These are phyloP conservation scores for Podaxis sp. DNA, from an alignment of 768 basidiomycete genomes.

Conservation along the genomic window DNA sequence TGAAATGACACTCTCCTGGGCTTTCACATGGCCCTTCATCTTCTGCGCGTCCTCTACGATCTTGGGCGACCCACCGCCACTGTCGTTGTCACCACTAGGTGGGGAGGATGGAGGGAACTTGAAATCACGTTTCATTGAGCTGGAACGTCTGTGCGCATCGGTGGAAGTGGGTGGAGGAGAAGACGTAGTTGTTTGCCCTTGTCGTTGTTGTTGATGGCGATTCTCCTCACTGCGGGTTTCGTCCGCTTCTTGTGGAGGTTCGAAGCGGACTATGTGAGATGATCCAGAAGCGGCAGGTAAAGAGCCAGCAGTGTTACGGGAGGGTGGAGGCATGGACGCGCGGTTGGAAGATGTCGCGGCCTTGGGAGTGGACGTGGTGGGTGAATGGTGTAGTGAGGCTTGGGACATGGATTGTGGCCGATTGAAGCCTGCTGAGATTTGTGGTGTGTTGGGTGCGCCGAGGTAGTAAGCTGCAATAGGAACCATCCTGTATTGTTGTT, in stretches of 20 bases:
- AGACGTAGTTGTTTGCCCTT: slow-evolving; percentile 34
- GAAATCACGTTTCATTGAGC: slow-evolving; percentile 79
- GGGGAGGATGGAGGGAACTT: slow-evolving; percentile 58
- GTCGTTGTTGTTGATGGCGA: slow-evolving; percentile 20
- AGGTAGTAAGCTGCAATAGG: slow-evolving; percentile 83
- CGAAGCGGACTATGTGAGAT: slow-evolving; percentile 34
- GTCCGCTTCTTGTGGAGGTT: slow-evolving; percentile 52
- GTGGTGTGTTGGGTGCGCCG: slow-evolving; percentile 55
- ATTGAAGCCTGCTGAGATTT: slow-evolving; percentile 35
- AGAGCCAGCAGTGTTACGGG: slow-evolving; percentile 38
- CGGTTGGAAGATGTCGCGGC: slow-evolving; percentile 43
- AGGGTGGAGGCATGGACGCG: slow-evolving; percentile 66
- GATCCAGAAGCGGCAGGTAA: slow-evolving; percentile 23
- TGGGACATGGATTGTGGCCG: slow-evolving; percentile 81
- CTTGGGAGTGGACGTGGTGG: slow-evolving; percentile 33
- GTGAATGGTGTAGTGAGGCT: slow-evolving; percentile 48
- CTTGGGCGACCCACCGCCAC: slow-evolving; percentile 28
- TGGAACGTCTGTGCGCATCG: slow-evolving; percentile 42
- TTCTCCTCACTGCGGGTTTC: slow-evolving; percentile 33
- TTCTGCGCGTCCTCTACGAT: slow-evolving; percentile 23
- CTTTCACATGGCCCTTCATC: slow-evolving; percentile 17
- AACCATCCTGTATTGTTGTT: slow-evolving; percentile 63
- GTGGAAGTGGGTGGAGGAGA: background rate
- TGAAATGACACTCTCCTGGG: slow-evolving; percentile 39
- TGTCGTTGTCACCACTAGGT: slow-evolving; percentile 23